These are phyloP conservation scores for Mycena metata DNA, from an alignment of 768 basidiomycete genomes.

Conservation along the genomic window DNA sequence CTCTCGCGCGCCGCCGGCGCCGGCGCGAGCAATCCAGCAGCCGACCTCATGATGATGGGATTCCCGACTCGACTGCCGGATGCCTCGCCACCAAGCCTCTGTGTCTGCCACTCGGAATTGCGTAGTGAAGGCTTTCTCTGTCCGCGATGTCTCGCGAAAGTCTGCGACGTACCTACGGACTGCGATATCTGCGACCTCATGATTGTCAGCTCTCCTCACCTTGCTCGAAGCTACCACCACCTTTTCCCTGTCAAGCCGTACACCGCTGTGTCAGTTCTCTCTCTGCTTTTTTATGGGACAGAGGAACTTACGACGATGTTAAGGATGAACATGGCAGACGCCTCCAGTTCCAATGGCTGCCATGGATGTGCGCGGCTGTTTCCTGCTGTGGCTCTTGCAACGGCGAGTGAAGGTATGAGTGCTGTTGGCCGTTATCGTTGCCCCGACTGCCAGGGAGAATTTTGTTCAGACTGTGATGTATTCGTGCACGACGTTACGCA, in stretches of 20 bases:
- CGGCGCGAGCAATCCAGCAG: slow-evolving; percentile 69
- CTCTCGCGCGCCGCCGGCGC: slow-evolving; percentile 60
- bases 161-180: slow-evolving; percentile 98
- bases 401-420: slow-evolving; percentile 77
- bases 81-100: slow-evolving; percentile 84
- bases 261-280: slow-evolving; percentile 76
- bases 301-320: slow-evolving; percentile 23
- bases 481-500: slow-evolving; percentile 97
- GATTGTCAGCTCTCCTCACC: slow-evolving; percentile 97
- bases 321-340: slow-evolving; percentile 57
- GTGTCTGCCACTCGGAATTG: slow-evolving; percentile 94
- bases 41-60: slow-evolving; percentile 99
- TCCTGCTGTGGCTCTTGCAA: slow-evolving; percentile 56
- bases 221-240: slow-evolving; percentile 96
- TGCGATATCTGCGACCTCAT: slow-evolving; percentile 97
- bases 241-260: slow-evolving; percentile 95
- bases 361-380: slow-evolving; percentile 86
- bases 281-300: background rate
- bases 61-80: slow-evolving; percentile 95
- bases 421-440: slow-evolving; percentile 91
- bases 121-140: slow-evolving; percentile 96
- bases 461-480: slow-evolving; percentile 96
- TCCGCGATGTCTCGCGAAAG: slow-evolving; percentile 91
- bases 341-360: slow-evolving; percentile 62
- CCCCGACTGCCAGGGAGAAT: slow-evolving; percentile 86